phyloP scores from a whole-genome alignment of 129 eudicot genomes.

The Tagetes patula region DNA sequence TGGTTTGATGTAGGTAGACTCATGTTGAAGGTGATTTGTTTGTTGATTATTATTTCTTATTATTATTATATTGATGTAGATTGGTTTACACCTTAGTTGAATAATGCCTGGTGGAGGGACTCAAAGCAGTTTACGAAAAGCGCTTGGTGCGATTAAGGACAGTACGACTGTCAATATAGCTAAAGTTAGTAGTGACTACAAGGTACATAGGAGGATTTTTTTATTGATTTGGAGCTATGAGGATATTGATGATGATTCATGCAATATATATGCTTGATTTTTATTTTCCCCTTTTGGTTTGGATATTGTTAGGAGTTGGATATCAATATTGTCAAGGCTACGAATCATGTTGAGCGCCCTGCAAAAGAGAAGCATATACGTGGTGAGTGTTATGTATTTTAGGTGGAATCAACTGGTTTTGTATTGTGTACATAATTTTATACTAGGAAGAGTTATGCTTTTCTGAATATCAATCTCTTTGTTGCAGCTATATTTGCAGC shows the following conservation, averaged over 20 bases:
- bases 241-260: neutral
- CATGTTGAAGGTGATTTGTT: neutral
- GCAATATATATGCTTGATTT: slow-evolving; percentile 3
- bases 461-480: slow-evolving; percentile 1
- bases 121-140: slow-evolving; percentile 78
- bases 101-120: slow-evolving; percentile 85
- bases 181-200: slow-evolving; percentile 91
- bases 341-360: slow-evolving; percentile 94
- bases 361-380: slow-evolving; percentile 91
- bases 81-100: slow-evolving; percentile 22
- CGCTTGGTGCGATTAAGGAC: slow-evolving; percentile 97
- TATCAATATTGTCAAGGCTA: slow-evolving; percentile 89
- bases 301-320: slow-evolving; percentile 68
- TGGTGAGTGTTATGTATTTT: slow-evolving; percentile 44
- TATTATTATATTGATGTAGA: neutral
- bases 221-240: neutral
- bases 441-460: slow-evolving; percentile 21
- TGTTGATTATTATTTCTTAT: neutral
- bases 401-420: neutral
- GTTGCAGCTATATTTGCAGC: slow-evolving; percentile 84
- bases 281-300: slow-evolving; percentile 9
- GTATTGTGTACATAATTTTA: neutral
- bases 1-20: neutral
- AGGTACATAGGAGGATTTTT: slow-evolving; percentile 46
- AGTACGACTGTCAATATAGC: slow-evolving; percentile 93